Percentiles rank a stretch among this genome's conserved stretches.
Evolutionary conservation across 2,329 filamentous ascomycete species (phyloP).

Genomic region (Cordyceps pruinosa): DNA sequence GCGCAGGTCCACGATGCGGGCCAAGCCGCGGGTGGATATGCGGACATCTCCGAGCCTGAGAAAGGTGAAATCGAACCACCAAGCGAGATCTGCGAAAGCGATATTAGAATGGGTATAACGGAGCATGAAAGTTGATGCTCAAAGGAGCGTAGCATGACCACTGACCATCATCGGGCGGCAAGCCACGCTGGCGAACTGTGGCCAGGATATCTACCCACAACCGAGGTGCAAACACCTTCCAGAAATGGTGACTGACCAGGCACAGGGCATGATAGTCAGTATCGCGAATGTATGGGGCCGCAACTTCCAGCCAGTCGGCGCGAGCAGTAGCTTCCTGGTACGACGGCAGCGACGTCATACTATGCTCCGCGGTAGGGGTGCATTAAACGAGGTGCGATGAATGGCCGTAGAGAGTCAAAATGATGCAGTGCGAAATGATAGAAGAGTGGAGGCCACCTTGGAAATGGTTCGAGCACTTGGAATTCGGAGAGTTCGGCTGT

Average conservation of each 20-base stretch:
- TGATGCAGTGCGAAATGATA: background rate
- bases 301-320: constrained; percentile 43
- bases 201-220: constrained; percentile 46
- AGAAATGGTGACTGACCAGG: constrained; percentile 41
- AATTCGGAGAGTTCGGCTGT: background rate
- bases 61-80: constrained; percentile 42
- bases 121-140: background rate
- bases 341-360: constrained; percentile 38
- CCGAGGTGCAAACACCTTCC: constrained; percentile 42
- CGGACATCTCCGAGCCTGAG: constrained; percentile 29
- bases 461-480: background rate
- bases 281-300: constrained; percentile 36
- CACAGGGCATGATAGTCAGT: constrained; percentile 40
- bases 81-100: constrained; percentile 36
- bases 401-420: background rate
- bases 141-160: background rate
- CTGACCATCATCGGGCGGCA: constrained; percentile 41
- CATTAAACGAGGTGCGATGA: background rate
- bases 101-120: background rate
- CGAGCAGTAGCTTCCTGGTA: constrained; percentile 44
- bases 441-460: background rate
- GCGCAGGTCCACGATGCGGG: constrained; percentile 43
- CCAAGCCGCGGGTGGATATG: constrained; percentile 34
- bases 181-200: constrained; percentile 30
- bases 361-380: background rate